Base-by-base conservation (phyloP, 352 stramenopile genomes). In the Phytophthora capsici region DNA sequence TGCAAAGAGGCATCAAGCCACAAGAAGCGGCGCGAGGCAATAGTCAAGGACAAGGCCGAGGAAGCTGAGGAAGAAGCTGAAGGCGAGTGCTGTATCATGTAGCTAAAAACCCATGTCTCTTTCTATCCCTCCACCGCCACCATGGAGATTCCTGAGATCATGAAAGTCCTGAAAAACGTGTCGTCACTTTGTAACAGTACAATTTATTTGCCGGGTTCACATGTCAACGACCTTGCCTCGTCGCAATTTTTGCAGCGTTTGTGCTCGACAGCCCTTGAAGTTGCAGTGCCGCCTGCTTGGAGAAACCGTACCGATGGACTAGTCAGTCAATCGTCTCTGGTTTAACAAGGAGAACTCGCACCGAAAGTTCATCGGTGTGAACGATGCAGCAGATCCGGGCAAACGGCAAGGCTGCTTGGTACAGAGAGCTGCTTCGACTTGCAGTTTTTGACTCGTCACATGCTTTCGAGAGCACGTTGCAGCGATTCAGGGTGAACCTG, bases 81-180 rank as follows among this genome's bases (percentile, higher is more conserved):
- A 38, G 86, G 77, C 63, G 85, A 91, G 67, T 93, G 85, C 66
- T 81, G 66, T 63, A 91, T 93, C 80, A 93, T 93, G 85, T 93
- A 90, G 63, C 46, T 34, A 76, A 63, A 19, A n/a, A 45, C 38
- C 26, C 28, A 41, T 43, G 53, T 46, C 17, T 36, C 23, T 43
- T 48, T 61, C 40, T 44, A 36, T 38, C 20, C 46, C 47, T 53
- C 41, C 44, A 57, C 61, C 55, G 37, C 61, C 54, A 68, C 49
- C 17, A 67, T 56, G 44, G 55, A 67, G 55, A 64, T 64, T 41
- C 56, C 41, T 57, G 17, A 37, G 46, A 54, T 52, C 51, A 56
- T 53, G 36, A 52, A 63, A 43, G 37, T 51, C 55, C 38, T 58
- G 45, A 68, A 60, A 52, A 65, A 57, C 40, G 49, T 68, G 49